Percentiles rank a stretch among this genome's conserved stretches.
phyloP scores from a whole-genome alignment of 2,329 filamentous ascomycete species.

The Harringtonia lauricola region DNA sequence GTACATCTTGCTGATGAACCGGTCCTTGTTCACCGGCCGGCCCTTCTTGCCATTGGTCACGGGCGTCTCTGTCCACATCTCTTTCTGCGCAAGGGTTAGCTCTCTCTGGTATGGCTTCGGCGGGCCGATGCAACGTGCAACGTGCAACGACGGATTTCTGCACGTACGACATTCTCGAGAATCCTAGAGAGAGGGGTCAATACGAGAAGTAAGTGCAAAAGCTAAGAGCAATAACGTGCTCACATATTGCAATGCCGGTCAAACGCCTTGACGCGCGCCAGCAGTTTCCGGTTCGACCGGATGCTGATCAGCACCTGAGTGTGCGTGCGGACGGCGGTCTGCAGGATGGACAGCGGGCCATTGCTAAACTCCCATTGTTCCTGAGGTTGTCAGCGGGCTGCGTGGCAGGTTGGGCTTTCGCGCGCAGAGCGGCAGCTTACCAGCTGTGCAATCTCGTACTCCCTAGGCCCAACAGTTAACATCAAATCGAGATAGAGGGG shows the following conservation, averaged over 20 bases:
- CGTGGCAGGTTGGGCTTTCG: neutral
- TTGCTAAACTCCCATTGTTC: constrained; percentile 43
- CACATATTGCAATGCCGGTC: constrained; percentile 97
- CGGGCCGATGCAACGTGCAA: no score
- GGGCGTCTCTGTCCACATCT: constrained; percentile 99
- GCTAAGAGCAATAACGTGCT: neutral
- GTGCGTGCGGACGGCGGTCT: constrained; percentile 90
- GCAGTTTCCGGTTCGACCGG: constrained; percentile 95
- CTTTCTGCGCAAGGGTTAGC: constrained; percentile 40
- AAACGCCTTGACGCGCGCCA: constrained; percentile 96
- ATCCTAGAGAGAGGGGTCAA: constrained; percentile 9
- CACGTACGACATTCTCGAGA: constrained; percentile 20
- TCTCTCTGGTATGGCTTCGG: no score
- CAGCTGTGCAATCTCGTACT: constrained; percentile 78
- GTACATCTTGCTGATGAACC: constrained; percentile 91
- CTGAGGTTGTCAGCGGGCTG: constrained; percentile 10
- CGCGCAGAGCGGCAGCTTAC: constrained; percentile 3
- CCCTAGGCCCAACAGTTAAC: constrained; percentile 36
- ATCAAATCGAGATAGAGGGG: neutral
- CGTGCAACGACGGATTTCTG: no score
- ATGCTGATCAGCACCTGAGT: constrained; percentile 94
- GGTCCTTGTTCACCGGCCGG: constrained; percentile 88
- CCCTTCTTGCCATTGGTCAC: constrained; percentile 81
- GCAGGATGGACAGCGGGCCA: constrained; percentile 70
- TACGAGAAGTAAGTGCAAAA: neutral